Base-by-base conservation (phyloP, 108 stramenopile species). In the Cyclostephanos invisitatus region DNA sequence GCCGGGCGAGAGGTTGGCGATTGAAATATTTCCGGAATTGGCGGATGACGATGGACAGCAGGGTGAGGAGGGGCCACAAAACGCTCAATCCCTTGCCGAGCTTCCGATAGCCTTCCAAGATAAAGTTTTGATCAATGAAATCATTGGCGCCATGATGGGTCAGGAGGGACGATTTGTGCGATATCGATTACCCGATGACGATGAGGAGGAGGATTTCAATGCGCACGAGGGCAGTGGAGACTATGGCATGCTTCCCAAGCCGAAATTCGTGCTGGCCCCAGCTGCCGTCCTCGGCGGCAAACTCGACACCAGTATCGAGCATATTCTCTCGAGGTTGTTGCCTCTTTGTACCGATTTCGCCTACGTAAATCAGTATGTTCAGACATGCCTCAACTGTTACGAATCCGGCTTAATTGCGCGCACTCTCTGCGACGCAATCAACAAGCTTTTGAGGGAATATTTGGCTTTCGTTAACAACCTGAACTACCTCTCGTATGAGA, bases 321-420 rank as follows among this genome's bases (percentile, higher is more conserved):
- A 75, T 46, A 48, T 92, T 37, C 83, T 94, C 24, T 68, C 82
- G 18, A 59, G 74, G 58, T 77, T 97, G 22, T 83, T 96, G 47
- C 94, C 94, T 12, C 72, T 95, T 22, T 80, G 88, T 11, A 85
- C 88, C 15, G 74, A 83, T 44, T 95, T 81, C 61, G 75, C 90
- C 2, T 60, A 70, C 25, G 89, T 96, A 9, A 80, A 84, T 32
- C 62, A 83, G 24, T 97, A 96, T 68, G 68, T 96, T 5, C 57
- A 65, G 8, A 64, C 79, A 22, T 81, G 81, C 22, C 68, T 82
- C 35, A 73, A 82, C 22, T 67, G 84, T 27, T 93, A 93, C 63
- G 94, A 95, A 71, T 94, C 87, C 67, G 97, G 97, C 9, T 68
- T 74, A 22, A 87, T 96, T 24, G 88, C 92, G 58, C 97, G 96